Evolutionary conservation across 352 stramenopile genomes (phyloP), one percentile per base, ranked within the genome.

Genomic region (Phytophthora tentaculata): DNA sequence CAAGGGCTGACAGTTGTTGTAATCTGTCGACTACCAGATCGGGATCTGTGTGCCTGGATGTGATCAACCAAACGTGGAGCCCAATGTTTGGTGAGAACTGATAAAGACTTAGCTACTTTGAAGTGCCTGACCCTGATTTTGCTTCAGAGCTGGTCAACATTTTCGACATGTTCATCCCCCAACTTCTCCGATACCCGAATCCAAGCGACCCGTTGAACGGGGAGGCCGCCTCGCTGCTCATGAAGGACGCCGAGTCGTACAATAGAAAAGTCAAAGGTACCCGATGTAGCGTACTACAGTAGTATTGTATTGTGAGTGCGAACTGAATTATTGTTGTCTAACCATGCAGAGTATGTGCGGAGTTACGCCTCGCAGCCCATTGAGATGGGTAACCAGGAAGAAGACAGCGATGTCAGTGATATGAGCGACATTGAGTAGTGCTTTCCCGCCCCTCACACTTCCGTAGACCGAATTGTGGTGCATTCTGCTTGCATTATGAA

Each of bases 11-110:
- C 35, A 14, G n/a, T 35, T 51, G 4, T 35, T 50, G 35, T 76
- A 14, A 53, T 44, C 7, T 66, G 14, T 62, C 29, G 2, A n/a
- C 24, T 48, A 17, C 20, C 58, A 95, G 88, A 62, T 97, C 91
- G 12, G 93, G 93, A 23, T 98, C 92, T 13, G 91, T 98, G 19
- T 98, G 93, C 58, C 70, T 98, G 61, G 92, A 98, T 59, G 93
- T 98, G 47, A 98, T 98, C 71, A 98, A 98, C 76, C 92, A 98
- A 69, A 98, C 93, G 10, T 98, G 93, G 93, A 98, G 89, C 56
- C 93, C 93, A 17, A 96, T 98, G 88, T 98, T 97, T 56, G 90
- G 89, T 97, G 49, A 57, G 81, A 47, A 37, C 9, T 50, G 10
- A 12, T 47, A 16, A 5, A 45, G 14, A 39, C 1, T 39, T 16